phyloP scores from a whole-genome alignment of 495 filamentous ascomycete genomes.

The Penicillium antarcticum region DNA sequence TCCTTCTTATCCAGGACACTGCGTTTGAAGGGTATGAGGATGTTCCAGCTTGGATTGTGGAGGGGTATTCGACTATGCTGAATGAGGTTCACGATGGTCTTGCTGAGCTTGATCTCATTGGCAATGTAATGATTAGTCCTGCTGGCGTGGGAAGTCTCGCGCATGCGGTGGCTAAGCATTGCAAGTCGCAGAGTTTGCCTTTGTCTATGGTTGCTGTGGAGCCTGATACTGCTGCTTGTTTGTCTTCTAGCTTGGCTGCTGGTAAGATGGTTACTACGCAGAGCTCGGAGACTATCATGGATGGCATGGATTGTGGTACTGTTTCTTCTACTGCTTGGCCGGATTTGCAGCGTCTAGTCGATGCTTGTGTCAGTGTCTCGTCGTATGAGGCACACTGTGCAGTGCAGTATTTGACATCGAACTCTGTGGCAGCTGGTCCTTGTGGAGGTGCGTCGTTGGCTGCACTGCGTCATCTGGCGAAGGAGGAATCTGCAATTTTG shows the following conservation, averaged over 20 bases:
- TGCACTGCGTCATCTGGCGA: conserved; percentile 47
- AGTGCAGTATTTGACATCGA: conserved; percentile 41
- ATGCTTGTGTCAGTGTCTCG: conserved; percentile 54
- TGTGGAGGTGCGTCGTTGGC: conserved; percentile 62
- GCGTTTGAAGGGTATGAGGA: conserved; percentile 60
- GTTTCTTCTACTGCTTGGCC: conserved; percentile 62
- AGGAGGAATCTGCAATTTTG: conserved; percentile 29
- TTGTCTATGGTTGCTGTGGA: conserved; percentile 56
- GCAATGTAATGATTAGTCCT: conserved; percentile 49
- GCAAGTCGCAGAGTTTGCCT: conserved; percentile 39
- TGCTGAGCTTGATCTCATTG: conserved; percentile 19
- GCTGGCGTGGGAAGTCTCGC: conserved; percentile 66
- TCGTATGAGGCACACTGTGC: conserved; percentile 55
- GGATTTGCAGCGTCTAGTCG: conserved; percentile 49
- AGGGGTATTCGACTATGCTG: conserved; percentile 70
- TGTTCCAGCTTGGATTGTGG: conserved; percentile 67
- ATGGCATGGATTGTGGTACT: conserved; percentile 66
- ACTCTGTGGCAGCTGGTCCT: conserved; percentile 54
- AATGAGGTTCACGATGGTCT: conserved; percentile 58
- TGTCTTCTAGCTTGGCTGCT: conserved; percentile 46
- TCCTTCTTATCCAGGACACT: conserved; percentile 63
- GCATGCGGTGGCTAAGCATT: conserved; percentile 57
- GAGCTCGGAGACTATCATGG: conserved; percentile 61
- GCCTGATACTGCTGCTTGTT: conserved; percentile 59
- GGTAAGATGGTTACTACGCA: conserved; percentile 40